These are phyloP conservation scores for Lactifluus rugatus DNA, from an alignment of 768 basidiomycete species.

Conservation along the genomic window DNA sequence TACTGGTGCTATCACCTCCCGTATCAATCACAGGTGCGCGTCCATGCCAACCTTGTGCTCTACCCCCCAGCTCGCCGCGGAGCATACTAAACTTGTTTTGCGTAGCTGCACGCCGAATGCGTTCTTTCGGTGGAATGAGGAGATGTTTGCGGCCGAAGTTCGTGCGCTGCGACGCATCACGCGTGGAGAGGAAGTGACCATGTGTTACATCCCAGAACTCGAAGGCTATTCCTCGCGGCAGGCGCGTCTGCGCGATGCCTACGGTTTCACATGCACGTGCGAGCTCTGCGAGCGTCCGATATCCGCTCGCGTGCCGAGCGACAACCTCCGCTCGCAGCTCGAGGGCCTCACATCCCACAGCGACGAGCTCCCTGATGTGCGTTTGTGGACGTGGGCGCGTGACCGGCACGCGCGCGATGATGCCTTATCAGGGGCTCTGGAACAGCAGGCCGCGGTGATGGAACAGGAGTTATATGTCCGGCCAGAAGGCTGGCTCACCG, in stretches of 20 bases:
- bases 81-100: neutral
- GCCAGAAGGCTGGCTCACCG: constrained; percentile 4
- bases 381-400: constrained; percentile 4
- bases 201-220: constrained; percentile 22
- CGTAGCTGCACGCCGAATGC: constrained; percentile 21
- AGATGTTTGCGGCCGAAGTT: constrained; percentile 26
- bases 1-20: constrained; percentile 21
- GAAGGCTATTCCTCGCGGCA: constrained; percentile 22
- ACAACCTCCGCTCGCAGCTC: constrained; percentile 11
- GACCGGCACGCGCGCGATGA: neutral
- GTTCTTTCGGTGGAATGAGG: constrained; percentile 19
- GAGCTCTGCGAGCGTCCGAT: constrained; percentile 24
- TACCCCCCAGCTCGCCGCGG: neutral
- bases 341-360: neutral
- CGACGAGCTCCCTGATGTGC: constrained; percentile 1
- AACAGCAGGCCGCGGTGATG: neutral
- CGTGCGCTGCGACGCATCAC: constrained; percentile 26
- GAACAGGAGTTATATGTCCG: constrained; percentile 1
- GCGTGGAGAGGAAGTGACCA: constrained; percentile 29
- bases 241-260: constrained; percentile 22
- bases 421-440: neutral
- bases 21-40: constrained; percentile 21
- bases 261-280: constrained; percentile 31
- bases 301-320: constrained; percentile 10
- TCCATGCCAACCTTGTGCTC: neutral